Conservation (phyloP, 495 filamentous ascomycete species). For the Trichoderma orchidacearum region DNA sequence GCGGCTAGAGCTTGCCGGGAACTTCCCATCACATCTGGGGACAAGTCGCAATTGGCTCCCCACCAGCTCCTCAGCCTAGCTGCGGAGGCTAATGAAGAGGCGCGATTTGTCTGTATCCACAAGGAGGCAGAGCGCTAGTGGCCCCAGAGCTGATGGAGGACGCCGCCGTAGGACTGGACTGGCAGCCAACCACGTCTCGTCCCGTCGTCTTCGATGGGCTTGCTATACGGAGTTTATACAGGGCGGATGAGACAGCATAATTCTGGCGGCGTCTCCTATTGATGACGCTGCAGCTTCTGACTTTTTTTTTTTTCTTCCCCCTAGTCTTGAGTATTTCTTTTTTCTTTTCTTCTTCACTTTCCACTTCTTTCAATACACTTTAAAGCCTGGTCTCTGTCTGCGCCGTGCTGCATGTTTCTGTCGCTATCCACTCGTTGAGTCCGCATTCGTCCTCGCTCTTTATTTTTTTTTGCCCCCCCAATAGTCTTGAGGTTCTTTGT, state of each 20-base stretch:
- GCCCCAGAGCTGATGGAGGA: not conserved
- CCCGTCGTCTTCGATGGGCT: not conserved
- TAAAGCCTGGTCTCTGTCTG: not conserved
- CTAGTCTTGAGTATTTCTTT: not conserved
- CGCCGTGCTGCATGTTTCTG: not conserved
- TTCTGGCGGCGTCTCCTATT: not conserved
- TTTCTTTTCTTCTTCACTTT: not conserved
- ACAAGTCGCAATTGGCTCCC: not conserved
- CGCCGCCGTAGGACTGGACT: not conserved
- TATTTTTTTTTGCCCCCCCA: not conserved
- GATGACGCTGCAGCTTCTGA: not conserved
- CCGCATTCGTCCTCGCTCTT: too few species aligned
- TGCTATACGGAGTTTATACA: not conserved
- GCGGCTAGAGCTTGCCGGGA: too few species aligned
- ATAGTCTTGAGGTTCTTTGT: not conserved
- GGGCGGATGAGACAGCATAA: too few species aligned
- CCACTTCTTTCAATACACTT: too few species aligned
- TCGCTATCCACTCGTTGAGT: not conserved
- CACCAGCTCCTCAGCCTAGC: not conserved
- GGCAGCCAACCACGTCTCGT: not conserved
- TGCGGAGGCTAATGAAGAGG: not conserved
- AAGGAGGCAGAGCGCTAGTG: not conserved
- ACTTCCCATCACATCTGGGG: too few species aligned
- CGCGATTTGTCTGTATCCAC: not conserved
- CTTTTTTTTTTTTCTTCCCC: not conserved